Evolutionary conservation across 2,329 filamentous ascomycete genomes (phyloP), one percentile per base, ranked within the genome.

Genomic region (Furcasterigmium sp.): DNA sequence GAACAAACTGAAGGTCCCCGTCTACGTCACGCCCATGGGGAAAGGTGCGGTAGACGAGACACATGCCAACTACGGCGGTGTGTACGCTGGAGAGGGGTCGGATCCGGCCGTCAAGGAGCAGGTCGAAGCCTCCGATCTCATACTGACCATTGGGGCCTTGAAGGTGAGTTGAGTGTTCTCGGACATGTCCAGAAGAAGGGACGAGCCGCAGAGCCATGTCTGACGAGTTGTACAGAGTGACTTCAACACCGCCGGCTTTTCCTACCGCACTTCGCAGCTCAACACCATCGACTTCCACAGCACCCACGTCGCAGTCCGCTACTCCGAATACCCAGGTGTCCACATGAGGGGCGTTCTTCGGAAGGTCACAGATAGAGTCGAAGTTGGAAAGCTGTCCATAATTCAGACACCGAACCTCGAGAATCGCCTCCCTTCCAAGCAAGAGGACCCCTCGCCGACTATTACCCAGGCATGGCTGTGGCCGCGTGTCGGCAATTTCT

Each of bases 11-110:
- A 72, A 79, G 4, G 69, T 95, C 8, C 89, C 90, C 5, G 84
- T 87, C 0, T 94, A 93, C 54, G 86, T 91, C n/a, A 85, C 88
- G 0, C 87, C 89, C 3, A 94, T 94, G 85, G 89, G 89, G 37
- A 95, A 95, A 67, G 80, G 88, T 15, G 85, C 86, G 17, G 77
- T 95, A 37, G 77, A 93, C 55, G 89, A 95, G 63, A 77, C 76
- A 2, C 75, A 85, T 37, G 69, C 75, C n/a, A 85, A 79, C 56
- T 95, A 85, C 53, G 86, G 86, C 18, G 90, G 90, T 50, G 86
- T 95, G 5, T 94, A 95, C 60, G 85, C 85, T 8, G 90, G 90
- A n/a, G 76, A 76, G 46, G 87, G 84, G 28, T 89, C 84, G 25
- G 77, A 83, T 41, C 73, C 78, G 1, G 74, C 75, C 29, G 84